Evolutionary conservation across 2,329 filamentous ascomycete species (phyloP).

Genomic region (Neonectria hederae): DNA sequence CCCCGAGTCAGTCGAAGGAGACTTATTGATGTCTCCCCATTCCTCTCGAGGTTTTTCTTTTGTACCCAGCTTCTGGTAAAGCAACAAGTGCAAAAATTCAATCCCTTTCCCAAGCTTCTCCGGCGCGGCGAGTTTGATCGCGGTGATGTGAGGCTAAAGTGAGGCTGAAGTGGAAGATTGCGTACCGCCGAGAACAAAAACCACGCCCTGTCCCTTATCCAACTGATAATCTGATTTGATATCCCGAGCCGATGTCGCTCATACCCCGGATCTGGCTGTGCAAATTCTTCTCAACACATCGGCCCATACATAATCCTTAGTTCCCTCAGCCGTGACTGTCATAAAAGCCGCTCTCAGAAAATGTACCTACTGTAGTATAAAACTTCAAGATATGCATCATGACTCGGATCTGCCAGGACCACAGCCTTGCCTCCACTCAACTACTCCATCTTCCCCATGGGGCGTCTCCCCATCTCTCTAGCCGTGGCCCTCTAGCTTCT

Average conservation of each 20-base stretch:
- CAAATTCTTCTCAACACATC: not conserved
- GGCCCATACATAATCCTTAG: not conserved
- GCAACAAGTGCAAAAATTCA: no score
- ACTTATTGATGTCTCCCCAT: no score
- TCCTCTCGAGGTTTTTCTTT: no score
- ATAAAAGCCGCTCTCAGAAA: not conserved
- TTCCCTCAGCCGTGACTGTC: not conserved
- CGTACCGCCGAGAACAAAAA: not conserved
- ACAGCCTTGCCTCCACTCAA: no score
- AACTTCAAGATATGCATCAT: not conserved
- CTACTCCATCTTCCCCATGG: not conserved
- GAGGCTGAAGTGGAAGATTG: not conserved
- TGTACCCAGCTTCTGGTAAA: no score
- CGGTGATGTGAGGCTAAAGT: not conserved
- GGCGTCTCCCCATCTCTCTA: not conserved
- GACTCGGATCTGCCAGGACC: not conserved
- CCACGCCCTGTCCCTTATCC: not conserved
- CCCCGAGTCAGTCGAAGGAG: not conserved
- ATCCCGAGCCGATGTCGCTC: not conserved
- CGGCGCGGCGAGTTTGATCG: not conserved
- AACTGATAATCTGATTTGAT: not conserved
- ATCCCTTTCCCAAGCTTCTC: not conserved
- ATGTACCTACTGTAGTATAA: not conserved
- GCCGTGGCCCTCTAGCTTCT: no score
- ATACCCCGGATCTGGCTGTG: not conserved